These are phyloP conservation scores for Puccinia hordei DNA, from an alignment of 1,284 basidiomycete genomes.

Conservation along the genomic window DNA sequence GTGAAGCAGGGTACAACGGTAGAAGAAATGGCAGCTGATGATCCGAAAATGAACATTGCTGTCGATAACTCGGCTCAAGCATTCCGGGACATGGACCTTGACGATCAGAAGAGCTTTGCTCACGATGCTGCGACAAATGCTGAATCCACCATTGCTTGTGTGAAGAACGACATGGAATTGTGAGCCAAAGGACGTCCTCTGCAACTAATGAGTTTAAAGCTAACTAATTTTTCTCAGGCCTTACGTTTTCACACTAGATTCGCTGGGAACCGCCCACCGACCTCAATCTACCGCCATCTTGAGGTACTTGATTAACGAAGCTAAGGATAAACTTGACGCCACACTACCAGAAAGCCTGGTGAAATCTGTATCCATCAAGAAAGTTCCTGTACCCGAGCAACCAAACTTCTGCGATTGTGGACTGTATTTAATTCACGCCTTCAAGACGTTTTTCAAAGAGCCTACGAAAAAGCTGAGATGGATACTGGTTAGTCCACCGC, in stretches of 20 bases:
- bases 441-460: conserved; percentile 69
- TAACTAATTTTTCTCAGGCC: conserved; percentile 18
- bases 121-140: not conserved
- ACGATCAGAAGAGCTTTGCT: conserved; percentile 19
- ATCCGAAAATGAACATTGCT: not conserved
- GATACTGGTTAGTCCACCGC: conserved; percentile 31
- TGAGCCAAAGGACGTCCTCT: not conserved
- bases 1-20: not conserved
- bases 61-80: conserved; percentile 25
- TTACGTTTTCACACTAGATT: conserved; percentile 83
- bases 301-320: conserved; percentile 76
- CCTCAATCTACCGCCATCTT: conserved; percentile 68
- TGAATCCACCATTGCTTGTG: not conserved
- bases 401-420: conserved; percentile 85
- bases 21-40: not conserved
- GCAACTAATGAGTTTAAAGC: not conserved
- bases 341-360: conserved; percentile 59
- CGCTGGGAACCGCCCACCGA: conserved; percentile 71
- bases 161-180: conserved; percentile 3
- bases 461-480: conserved; percentile 58
- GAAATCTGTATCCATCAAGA: conserved; percentile 56
- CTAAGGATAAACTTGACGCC: conserved; percentile 71
- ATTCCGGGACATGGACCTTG: conserved; percentile 26
- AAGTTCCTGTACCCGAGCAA: conserved; percentile 69
- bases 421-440: conserved; percentile 76